These are phyloP conservation scores for Anthostomella pinea DNA, from an alignment of 2,329 filamentous ascomycete species.

Conservation along the genomic window DNA sequence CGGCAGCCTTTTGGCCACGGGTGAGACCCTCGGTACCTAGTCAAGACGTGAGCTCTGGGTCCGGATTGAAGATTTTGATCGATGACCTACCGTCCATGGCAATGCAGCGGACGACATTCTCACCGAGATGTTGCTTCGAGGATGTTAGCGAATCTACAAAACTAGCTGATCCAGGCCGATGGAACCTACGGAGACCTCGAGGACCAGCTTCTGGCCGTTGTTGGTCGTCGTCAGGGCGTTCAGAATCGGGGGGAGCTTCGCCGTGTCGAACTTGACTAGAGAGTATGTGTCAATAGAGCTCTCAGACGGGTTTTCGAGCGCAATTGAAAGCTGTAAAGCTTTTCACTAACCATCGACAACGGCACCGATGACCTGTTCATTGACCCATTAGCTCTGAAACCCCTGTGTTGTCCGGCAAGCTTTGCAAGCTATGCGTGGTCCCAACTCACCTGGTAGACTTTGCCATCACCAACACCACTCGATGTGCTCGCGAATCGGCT, in stretches of 20 bases:
- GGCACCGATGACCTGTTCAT: conserved; percentile 90
- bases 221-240: conserved; percentile 93
- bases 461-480: conserved; percentile 59
- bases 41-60: conserved; percentile 20
- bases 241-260: conserved; percentile 93
- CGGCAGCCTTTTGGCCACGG: conserved; percentile 78
- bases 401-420: conserved; percentile 13
- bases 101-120: conserved; percentile 99
- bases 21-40: conserved; percentile 98
- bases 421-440: conserved; percentile 6
- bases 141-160: too few relatives aligned
- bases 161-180: too few relatives aligned
- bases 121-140: conserved; percentile 93
- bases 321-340: conserved; percentile 19
- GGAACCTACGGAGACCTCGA: conserved; percentile 85
- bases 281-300: conserved; percentile 29
- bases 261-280: conserved; percentile 92
- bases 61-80: conserved; percentile 17
- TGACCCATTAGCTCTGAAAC: conserved; percentile 45
- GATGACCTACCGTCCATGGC: conserved; percentile 90
- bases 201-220: conserved; percentile 87
- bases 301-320: conserved; percentile 6
- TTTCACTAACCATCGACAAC: conserved; percentile 86
- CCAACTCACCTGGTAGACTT: conserved; percentile 63
- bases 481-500: conserved; percentile 59